These are phyloP conservation scores for Penicillium bialowiezense DNA, from an alignment of 495 filamentous ascomycete species.

Conservation along the genomic window DNA sequence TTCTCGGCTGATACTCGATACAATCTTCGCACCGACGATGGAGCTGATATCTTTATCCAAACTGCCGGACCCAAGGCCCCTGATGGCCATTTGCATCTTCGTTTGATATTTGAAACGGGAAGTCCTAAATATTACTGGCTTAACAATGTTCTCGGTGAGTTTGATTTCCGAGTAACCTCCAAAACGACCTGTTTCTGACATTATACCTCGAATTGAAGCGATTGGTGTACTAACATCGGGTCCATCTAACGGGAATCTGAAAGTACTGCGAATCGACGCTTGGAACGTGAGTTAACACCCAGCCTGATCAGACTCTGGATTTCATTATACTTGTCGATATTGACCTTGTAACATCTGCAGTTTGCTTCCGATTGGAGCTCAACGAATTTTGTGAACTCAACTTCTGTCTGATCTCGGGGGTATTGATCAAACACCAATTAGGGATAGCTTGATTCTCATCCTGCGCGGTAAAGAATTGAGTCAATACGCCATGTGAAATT, in stretches of 20 bases:
- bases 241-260: constrained; percentile 3
- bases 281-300: constrained; percentile 27
- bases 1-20: constrained; percentile 35
- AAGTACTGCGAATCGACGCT: constrained; percentile 27
- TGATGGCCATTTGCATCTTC: constrained; percentile 25
- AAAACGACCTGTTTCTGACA: background rate
- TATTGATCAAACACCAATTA: too few relatives aligned
- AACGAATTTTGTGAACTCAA: background rate
- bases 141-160: constrained; percentile 34
- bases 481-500: too few relatives aligned
- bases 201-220: constrained; percentile 11
- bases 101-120: constrained; percentile 26
- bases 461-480: too few relatives aligned
- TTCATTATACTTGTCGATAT: too few relatives aligned
- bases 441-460: too few relatives aligned
- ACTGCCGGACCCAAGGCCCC: constrained; percentile 24
- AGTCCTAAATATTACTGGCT: constrained; percentile 33
- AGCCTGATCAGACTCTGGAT: too few relatives aligned
- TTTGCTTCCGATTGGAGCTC: background rate
- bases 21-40: constrained; percentile 31
- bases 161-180: background rate
- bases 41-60: constrained; percentile 25
- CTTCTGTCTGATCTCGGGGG: background rate
- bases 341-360: background rate
- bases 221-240: constrained; percentile 24